Percentiles rank a stretch among this genome's conserved stretches.
Evolutionary conservation across 2,329 filamentous ascomycete genomes (phyloP).

Genomic region (Fusarium sp.): DNA sequence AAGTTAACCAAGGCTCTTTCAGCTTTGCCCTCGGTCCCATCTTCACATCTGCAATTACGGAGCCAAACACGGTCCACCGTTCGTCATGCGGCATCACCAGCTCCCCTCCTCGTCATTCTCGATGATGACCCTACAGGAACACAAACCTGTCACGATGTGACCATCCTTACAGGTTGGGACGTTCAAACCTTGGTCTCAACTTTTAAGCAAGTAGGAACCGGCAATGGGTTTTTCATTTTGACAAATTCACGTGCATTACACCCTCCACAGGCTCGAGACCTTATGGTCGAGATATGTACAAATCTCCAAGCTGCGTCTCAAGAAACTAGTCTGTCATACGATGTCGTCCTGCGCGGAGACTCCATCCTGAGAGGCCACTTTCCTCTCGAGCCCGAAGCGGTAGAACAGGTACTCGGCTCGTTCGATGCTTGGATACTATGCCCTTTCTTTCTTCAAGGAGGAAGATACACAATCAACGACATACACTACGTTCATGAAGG

Average conservation of each 20-base stretch:
- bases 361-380: slow-evolving; percentile 72
- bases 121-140: slow-evolving; percentile 31
- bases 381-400: slow-evolving; percentile 68
- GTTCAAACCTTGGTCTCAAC: not conserved
- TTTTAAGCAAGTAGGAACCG: slow-evolving; percentile 1
- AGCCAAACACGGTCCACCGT: not conserved
- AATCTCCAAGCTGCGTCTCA: slow-evolving; percentile 64
- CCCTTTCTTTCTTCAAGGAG: slow-evolving; percentile 73
- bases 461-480: slow-evolving; percentile 69
- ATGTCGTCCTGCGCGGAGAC: slow-evolving; percentile 71
- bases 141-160: slow-evolving; percentile 24
- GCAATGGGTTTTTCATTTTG: slow-evolving; percentile 25
- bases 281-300: slow-evolving; percentile 66
- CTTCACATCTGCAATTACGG: not conserved
- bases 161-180: slow-evolving; percentile 20
- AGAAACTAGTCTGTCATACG: slow-evolving; percentile 59
- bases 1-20: slow-evolving; percentile 1
- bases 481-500: slow-evolving; percentile 72
- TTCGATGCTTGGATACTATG: slow-evolving; percentile 69
- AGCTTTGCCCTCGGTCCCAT: fast-evolving
- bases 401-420: slow-evolving; percentile 64
- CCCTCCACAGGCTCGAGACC: slow-evolving; percentile 60
- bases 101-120: not conserved
- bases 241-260: slow-evolving; percentile 63
- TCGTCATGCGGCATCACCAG: fast-evolving